Evolutionary conservation across 2,329 filamentous ascomycete genomes (phyloP).

Genomic region (Cylindrodendrum hubeiense): DNA sequence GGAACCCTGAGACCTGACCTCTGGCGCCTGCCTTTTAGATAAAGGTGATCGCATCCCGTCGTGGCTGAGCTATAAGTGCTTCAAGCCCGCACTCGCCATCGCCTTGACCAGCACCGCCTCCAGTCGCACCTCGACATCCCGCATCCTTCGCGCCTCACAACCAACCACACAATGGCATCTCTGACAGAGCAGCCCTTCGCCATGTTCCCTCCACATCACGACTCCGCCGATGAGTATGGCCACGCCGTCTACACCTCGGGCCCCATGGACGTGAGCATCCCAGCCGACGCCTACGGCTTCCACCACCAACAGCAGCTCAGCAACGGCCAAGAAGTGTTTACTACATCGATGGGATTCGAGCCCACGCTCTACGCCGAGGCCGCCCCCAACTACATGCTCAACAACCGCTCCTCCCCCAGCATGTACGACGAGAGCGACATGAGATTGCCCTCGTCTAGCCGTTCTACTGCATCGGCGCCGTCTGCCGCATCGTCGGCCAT

Average conservation of each 20-base stretch:
- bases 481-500: slow-evolving; percentile 76
- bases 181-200: slow-evolving; percentile 45
- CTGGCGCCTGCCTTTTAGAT: slow-evolving; percentile 33
- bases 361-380: slow-evolving; percentile 61
- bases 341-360: slow-evolving; percentile 58
- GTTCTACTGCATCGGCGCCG: slow-evolving; percentile 71
- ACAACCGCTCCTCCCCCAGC: slow-evolving; percentile 60
- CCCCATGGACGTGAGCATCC: slow-evolving; percentile 62
- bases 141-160: slow-evolving; percentile 16
- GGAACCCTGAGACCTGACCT: slow-evolving; percentile 32
- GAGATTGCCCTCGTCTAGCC: slow-evolving; percentile 66
- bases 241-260: slow-evolving; percentile 54
- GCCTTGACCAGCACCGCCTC: slow-evolving; percentile 29
- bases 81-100: slow-evolving; percentile 30
- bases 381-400: slow-evolving; percentile 57
- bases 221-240: slow-evolving; percentile 54
- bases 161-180: slow-evolving; percentile 44
- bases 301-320: slow-evolving; percentile 40
- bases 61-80: slow-evolving; percentile 34
- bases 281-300: slow-evolving; percentile 60
- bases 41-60: slow-evolving; percentile 41
- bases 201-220: slow-evolving; percentile 46
- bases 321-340: slow-evolving; percentile 49
- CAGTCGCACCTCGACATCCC: slow-evolving; percentile 16
- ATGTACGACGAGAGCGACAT: slow-evolving; percentile 66